phyloP scores from a whole-genome alignment of 371 early-diverging fungal genomes.

The Rhizopus delemar region DNA sequence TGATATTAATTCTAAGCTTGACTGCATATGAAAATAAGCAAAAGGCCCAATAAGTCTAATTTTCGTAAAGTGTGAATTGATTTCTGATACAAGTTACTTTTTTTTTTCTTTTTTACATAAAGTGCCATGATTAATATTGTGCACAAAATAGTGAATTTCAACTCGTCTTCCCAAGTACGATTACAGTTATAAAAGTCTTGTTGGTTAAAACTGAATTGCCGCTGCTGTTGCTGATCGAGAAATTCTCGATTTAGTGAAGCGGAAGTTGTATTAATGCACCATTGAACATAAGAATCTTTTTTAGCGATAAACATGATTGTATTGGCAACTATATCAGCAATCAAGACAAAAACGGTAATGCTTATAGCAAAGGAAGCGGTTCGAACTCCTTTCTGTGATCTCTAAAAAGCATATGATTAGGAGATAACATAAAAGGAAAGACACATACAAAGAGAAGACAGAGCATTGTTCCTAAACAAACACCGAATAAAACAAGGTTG shows the following conservation, averaged over 20 bases:
- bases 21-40: slow-evolving; percentile 43
- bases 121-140: slow-evolving; percentile 36
- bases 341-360: slow-evolving; percentile 24
- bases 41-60: slow-evolving; percentile 47
- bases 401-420: slow-evolving; percentile 1
- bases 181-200: slow-evolving; percentile 48
- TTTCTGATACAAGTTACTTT: not conserved
- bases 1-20: slow-evolving; percentile 16
- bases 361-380: slow-evolving; percentile 23
- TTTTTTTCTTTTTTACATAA: slow-evolving; percentile 34
- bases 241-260: slow-evolving; percentile 8
- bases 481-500: slow-evolving; percentile 37
- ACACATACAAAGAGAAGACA: slow-evolving; percentile 33
- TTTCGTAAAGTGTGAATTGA: not conserved
- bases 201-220: slow-evolving; percentile 6
- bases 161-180: slow-evolving; percentile 45
- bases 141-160: slow-evolving; percentile 46
- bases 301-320: slow-evolving; percentile 37
- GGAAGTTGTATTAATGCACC: slow-evolving; percentile 35
- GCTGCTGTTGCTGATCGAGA: slow-evolving; percentile 1
- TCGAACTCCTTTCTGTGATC: slow-evolving; percentile 13
- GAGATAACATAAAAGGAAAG: slow-evolving; percentile 1
- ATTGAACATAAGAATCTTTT: slow-evolving; percentile 21
- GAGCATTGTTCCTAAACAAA: slow-evolving; percentile 33
- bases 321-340: slow-evolving; percentile 36